Evolutionary conservation across 2,329 filamentous ascomycete genomes (phyloP), one percentile per base, ranked within the genome.

Genomic region (Parascedosporium putredinis): DNA sequence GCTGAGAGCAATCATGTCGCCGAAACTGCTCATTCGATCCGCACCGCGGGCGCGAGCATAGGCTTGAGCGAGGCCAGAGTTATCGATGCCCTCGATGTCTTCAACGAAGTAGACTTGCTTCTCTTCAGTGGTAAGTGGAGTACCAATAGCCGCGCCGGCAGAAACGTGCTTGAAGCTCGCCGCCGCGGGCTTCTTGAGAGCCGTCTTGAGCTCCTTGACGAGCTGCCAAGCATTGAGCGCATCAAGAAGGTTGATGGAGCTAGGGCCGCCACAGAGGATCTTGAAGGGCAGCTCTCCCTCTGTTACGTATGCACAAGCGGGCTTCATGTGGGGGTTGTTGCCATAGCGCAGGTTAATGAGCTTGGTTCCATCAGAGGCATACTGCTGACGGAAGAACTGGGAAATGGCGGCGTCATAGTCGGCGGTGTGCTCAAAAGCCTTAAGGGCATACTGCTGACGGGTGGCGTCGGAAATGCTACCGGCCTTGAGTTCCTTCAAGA

Each of bases 81-180:
- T 79, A 68, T 95, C 88, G 55, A 98, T 82, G 49, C 88, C 90
- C 53, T 82, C 79, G 60, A 98, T 94, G 63, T 96, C 93, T 62
- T 95, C 88, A 52, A 98, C 93, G 76, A 98, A 96, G 76, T 95
- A 98, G 50, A 96, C 93, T 72, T 95, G 94, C 69, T 87, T 84
- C 78, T 98, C 93, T 48, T 87, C 86, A 36, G 86, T 81, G 55
- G 74, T 88, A 55, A 98, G 78, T 20, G 89, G 88, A 5, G 93
- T 82, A 57, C 90, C 93, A 61, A 98, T 93, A 57, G 93, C 91
- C 52, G 91, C 93, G 62, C 93, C 93, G 40, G 93, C 93, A 18
- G 93, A 98, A 55, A 97, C 93, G 66, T 98, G 93, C 81, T 96
- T 98, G 83, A 98, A 98, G 66, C 88, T 95, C 55, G 93, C 91